Conservation (phyloP, 1,284 basidiomycete species). For the Marasmius tenuissimus region DNA sequence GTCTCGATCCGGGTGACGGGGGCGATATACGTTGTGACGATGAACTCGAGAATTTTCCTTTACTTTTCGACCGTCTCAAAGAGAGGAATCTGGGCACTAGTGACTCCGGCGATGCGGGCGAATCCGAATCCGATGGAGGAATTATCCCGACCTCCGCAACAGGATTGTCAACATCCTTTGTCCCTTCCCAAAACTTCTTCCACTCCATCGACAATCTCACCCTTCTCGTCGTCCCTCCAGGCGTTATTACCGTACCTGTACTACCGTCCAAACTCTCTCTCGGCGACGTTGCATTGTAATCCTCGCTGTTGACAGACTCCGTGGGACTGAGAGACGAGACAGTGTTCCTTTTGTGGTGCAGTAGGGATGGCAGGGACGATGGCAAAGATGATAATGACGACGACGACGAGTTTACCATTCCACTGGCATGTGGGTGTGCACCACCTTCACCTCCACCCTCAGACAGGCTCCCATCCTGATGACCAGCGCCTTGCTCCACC, state of each 20-base stretch:
- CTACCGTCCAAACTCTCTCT: slow-evolving; percentile 1
- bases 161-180: slow-evolving; percentile 42
- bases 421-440: neutral
- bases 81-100: neutral
- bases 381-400: neutral
- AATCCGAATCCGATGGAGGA: neutral
- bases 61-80: neutral
- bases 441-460: neutral
- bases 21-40: neutral
- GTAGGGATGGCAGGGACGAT: neutral
- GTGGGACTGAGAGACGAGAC: slow-evolving; percentile 5
- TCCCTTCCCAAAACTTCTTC: slow-evolving; percentile 72
- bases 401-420: neutral
- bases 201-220: slow-evolving; percentile 30
- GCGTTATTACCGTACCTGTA: slow-evolving; percentile 8
- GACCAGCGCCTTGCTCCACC: neutral
- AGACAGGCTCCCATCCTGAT: slow-evolving; percentile 4
- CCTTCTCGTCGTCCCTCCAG: slow-evolving; percentile 10
- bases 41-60: neutral
- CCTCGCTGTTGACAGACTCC: neutral
- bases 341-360: slow-evolving; percentile 4
- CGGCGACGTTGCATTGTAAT: neutral
- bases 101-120: neutral
- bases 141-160: neutral
- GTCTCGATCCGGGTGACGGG: neutral